phyloP scores from a whole-genome alignment of 2,329 filamentous ascomycete species.

The Westerdykella sp. region DNA sequence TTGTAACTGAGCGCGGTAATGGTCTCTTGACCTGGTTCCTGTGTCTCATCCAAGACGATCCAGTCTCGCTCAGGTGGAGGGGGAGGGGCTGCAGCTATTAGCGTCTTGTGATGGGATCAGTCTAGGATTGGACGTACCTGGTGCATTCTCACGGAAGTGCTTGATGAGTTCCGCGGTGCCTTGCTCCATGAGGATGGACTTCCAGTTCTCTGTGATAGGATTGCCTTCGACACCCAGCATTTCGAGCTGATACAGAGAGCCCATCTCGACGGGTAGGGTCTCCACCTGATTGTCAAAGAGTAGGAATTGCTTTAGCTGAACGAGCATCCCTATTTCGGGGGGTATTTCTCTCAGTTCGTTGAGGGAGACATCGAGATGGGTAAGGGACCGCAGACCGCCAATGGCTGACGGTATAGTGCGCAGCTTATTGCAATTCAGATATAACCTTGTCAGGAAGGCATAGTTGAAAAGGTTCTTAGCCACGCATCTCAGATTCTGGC shows the following conservation, averaged over 20 bases:
- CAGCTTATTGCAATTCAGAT: conserved; percentile 89
- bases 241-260: conserved; percentile 81
- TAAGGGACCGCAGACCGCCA: conserved; percentile 73
- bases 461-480: conserved; percentile 76
- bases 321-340: conserved; percentile 93
- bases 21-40: conserved; percentile 51
- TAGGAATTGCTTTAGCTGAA: conserved; percentile 76
- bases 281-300: conserved; percentile 88
- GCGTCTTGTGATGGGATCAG: neutral
- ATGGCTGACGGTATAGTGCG: conserved; percentile 72
- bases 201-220: conserved; percentile 68
- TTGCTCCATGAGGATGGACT: conserved; percentile 76
- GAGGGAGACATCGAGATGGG: conserved; percentile 78
- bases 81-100: conserved; percentile 52
- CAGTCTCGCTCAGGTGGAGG: conserved; percentile 71
- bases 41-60: conserved; percentile 62
- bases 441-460: conserved; percentile 82
- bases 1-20: conserved; percentile 92
- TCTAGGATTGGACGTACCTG: conserved; percentile 53
- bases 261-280: conserved; percentile 76
- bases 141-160: conserved; percentile 75
- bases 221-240: conserved; percentile 91
- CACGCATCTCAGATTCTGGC: conserved; percentile 85
- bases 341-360: conserved; percentile 80
- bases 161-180: conserved; percentile 82